These are phyloP conservation scores for Pichia sp. DNA, from an alignment of 1,139 yeast species.

Conservation along the genomic window DNA sequence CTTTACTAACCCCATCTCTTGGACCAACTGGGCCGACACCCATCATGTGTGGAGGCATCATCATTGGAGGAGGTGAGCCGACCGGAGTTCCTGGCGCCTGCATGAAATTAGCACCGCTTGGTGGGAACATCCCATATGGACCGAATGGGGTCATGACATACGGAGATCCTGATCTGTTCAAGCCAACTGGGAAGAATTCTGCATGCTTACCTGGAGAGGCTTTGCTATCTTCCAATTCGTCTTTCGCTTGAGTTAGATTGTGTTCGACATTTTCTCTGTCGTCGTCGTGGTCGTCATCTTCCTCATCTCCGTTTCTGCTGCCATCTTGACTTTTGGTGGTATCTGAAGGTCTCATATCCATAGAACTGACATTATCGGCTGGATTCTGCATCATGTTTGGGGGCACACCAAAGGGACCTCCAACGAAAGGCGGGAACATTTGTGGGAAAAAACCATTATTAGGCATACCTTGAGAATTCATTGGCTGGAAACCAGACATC, in stretches of 20 bases:
- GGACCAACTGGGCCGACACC: slow-evolving; percentile 9
- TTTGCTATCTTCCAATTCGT: neutral
- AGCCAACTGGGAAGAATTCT: slow-evolving; percentile 18
- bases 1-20: slow-evolving; percentile 4
- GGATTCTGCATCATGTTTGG: slow-evolving; percentile 3
- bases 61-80: slow-evolving; percentile 7
- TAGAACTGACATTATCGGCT: neutral
- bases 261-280: neutral
- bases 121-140: slow-evolving; percentile 40
- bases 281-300: slow-evolving; percentile 2
- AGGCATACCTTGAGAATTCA: slow-evolving; percentile 13
- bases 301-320: slow-evolving; percentile 4
- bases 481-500: slow-evolving; percentile 19
- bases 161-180: slow-evolving; percentile 25
- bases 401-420: slow-evolving; percentile 2
- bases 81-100: slow-evolving; percentile 19
- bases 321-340: slow-evolving; percentile 12
- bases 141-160: slow-evolving; percentile 45
- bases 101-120: slow-evolving; percentile 14
- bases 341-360: slow-evolving; percentile 10
- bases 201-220: no score
- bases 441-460: slow-evolving; percentile 14
- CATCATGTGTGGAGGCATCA: slow-evolving; percentile 11
- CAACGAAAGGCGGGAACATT: slow-evolving; percentile 14
- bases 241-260: slow-evolving; percentile 1